These are phyloP conservation scores for Kazachstania kunashirensis DNA, from an alignment of 805 yeast genomes.

Conservation along the genomic window DNA sequence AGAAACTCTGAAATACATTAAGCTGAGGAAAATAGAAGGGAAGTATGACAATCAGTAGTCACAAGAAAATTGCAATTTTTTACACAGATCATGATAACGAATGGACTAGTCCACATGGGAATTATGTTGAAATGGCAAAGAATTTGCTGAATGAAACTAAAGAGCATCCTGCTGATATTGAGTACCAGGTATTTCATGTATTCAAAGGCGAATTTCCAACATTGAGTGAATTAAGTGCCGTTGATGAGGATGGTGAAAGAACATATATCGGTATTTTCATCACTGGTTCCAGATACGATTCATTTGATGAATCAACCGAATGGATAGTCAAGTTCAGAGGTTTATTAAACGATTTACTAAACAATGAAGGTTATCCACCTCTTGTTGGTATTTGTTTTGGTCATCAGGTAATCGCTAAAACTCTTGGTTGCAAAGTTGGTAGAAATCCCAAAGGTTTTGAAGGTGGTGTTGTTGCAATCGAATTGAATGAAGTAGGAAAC, in stretches of 20 bases:
- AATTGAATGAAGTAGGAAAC: slow-evolving; percentile 33
- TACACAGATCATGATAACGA: slow-evolving; percentile 19
- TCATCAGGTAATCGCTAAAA: slow-evolving; percentile 66
- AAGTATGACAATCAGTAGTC: background rate
- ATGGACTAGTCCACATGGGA: slow-evolving; percentile 20
- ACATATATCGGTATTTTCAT: slow-evolving; percentile 33
- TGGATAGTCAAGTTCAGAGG: slow-evolving; percentile 37
- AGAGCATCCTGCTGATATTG: slow-evolving; percentile 6
- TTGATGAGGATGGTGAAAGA: slow-evolving; percentile 6
- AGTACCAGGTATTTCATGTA: slow-evolving; percentile 15
- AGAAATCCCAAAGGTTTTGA: slow-evolving; percentile 66
- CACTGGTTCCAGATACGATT: slow-evolving; percentile 42
- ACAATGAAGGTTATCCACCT: slow-evolving; percentile 30
- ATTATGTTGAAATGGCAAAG: slow-evolving; percentile 21
- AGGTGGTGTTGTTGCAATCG: slow-evolving; percentile 46
- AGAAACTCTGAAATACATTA: no score
- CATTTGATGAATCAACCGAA: slow-evolving; percentile 30
- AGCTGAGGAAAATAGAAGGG: no score
- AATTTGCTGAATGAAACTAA: slow-evolving; percentile 13
- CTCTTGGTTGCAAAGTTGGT: slow-evolving; percentile 51
- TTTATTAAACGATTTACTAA: slow-evolving; percentile 23
- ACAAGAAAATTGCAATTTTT: slow-evolving; percentile 19
- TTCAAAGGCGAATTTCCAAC: slow-evolving; percentile 20
- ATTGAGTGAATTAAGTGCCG: slow-evolving; percentile 8
- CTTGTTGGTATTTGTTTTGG: slow-evolving; percentile 77